These are phyloP conservation scores for Lodderomyces metapsilosis DNA, from an alignment of 1,139 yeast species.

Conservation along the genomic window DNA sequence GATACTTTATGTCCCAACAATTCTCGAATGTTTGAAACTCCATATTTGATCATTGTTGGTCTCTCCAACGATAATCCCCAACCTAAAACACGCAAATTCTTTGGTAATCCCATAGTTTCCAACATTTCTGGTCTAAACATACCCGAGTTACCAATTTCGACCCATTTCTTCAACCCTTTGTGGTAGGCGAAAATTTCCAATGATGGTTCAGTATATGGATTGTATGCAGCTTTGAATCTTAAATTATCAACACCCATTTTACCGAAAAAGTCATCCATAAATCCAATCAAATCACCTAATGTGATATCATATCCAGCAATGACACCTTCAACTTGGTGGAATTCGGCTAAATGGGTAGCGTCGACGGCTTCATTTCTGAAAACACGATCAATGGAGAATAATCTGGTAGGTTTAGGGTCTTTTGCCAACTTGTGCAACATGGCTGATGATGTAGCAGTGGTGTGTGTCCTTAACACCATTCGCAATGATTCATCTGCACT, in stretches of 20 bases:
- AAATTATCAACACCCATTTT: slow-evolving; percentile 96
- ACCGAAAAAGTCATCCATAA: slow-evolving; percentile 95
- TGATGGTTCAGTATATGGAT: slow-evolving; percentile 98
- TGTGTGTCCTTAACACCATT: slow-evolving; percentile 94
- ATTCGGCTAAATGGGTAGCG: slow-evolving; percentile 99
- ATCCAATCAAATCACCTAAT: slow-evolving; percentile 93
- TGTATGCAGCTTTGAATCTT: slow-evolving; percentile 97
- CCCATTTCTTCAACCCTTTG: slow-evolving; percentile 93
- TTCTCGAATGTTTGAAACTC: slow-evolving; percentile 92
- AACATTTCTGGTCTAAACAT: slow-evolving; percentile 99
- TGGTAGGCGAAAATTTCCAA: slow-evolving; percentile 98
- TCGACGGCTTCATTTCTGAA: slow-evolving; percentile 99
- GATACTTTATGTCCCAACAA: slow-evolving; percentile 92
- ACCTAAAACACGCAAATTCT: slow-evolving; percentile 90
- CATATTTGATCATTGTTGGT: slow-evolving; percentile 99
- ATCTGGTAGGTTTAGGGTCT: slow-evolving; percentile 87
- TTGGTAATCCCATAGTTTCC: slow-evolving; percentile 96
- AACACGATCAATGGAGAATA: slow-evolving; percentile 95
- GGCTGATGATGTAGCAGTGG: slow-evolving; percentile 88
- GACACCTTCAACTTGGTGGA: slow-evolving; percentile 99
- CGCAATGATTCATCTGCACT: slow-evolving; percentile 83
- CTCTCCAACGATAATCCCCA: slow-evolving; percentile 98
- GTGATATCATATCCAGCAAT: slow-evolving; percentile 95
- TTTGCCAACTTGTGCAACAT: slow-evolving; percentile 86
- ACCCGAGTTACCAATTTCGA: slow-evolving; percentile 98